Conservation (phyloP, 768 basidiomycete species). For the Amanita thiersii region DNA sequence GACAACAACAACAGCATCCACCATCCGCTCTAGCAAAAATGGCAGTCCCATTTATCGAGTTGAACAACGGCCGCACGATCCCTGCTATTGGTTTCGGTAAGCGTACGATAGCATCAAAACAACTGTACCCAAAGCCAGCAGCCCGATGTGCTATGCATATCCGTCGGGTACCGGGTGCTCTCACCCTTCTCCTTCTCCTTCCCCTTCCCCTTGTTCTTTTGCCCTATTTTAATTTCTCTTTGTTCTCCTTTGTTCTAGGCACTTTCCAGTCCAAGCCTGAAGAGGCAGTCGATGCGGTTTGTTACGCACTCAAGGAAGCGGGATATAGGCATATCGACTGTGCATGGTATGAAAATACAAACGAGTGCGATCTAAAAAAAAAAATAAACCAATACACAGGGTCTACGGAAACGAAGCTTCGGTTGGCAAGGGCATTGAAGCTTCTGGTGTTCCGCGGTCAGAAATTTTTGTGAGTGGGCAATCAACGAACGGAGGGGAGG, state of each 20-base stretch:
- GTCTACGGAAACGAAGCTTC: constrained; percentile 71
- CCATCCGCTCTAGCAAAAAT: too few species aligned
- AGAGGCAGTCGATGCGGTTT: constrained; percentile 65
- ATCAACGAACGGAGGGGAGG: too few species aligned
- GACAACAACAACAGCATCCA: too few species aligned
- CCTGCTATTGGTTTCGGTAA: constrained; percentile 54
- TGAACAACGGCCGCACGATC: constrained; percentile 52
- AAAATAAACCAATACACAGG: constrained; percentile 24
- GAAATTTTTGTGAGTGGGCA: constrained; percentile 47
- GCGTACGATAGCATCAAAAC: too few species aligned
- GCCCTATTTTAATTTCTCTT: too few species aligned
- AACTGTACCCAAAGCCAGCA: too few species aligned
- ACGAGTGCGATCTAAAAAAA: not conserved
- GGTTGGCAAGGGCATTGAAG: constrained; percentile 74
- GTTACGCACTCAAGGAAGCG: constrained; percentile 58
- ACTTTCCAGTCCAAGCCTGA: constrained; percentile 78
- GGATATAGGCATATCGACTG: constrained; percentile 78
- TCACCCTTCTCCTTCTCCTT: too few species aligned
- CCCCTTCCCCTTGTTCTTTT: too few species aligned
- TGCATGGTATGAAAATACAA: constrained; percentile 31
- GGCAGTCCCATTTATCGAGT: constrained; percentile 40
- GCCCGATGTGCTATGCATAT: too few species aligned
- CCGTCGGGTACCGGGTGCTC: too few species aligned
- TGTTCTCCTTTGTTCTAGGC: constrained; percentile 37
- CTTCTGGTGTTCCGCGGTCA: constrained; percentile 66